Conservation (phyloP, 2,329 filamentous ascomycete species). For the Alternaria brassicae region DNA sequence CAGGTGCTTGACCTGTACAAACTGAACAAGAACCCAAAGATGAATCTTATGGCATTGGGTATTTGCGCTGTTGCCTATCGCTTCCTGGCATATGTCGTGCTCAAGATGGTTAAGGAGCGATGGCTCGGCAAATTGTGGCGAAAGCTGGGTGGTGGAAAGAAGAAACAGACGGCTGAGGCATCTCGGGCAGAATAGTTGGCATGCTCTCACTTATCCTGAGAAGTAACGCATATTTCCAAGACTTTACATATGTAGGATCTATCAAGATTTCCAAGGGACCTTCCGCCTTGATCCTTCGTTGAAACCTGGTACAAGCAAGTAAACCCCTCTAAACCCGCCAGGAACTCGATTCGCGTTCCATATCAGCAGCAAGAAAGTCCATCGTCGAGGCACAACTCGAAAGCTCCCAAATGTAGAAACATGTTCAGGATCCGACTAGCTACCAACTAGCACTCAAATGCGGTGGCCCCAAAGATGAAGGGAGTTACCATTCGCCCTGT, state of each 20-base stretch:
- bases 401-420: neutral
- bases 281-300: neutral
- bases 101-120: slow-evolving; percentile 63
- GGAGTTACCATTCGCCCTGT: slow-evolving; percentile 35
- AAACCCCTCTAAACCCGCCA: neutral
- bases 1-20: slow-evolving; percentile 73
- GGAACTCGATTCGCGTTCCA: neutral
- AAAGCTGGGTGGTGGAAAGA: slow-evolving; percentile 28
- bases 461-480: slow-evolving; percentile 42
- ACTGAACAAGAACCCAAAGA: slow-evolving; percentile 66
- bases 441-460: slow-evolving; percentile 16
- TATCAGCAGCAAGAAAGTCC: neutral
- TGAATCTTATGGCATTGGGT: slow-evolving; percentile 69
- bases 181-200: neutral
- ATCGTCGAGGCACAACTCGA: neutral
- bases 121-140: slow-evolving; percentile 53
- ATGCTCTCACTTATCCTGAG: neutral
- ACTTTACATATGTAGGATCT: neutral
- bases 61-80: slow-evolving; percentile 71
- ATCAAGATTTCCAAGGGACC: neutral
- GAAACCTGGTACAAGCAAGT: neutral
- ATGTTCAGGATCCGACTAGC: neutral
- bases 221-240: neutral
- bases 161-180: slow-evolving; percentile 2
- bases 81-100: slow-evolving; percentile 65